Evolutionary conservation across 768 basidiomycete genomes (phyloP).

Genomic region (Naganishia kalamii): DNA sequence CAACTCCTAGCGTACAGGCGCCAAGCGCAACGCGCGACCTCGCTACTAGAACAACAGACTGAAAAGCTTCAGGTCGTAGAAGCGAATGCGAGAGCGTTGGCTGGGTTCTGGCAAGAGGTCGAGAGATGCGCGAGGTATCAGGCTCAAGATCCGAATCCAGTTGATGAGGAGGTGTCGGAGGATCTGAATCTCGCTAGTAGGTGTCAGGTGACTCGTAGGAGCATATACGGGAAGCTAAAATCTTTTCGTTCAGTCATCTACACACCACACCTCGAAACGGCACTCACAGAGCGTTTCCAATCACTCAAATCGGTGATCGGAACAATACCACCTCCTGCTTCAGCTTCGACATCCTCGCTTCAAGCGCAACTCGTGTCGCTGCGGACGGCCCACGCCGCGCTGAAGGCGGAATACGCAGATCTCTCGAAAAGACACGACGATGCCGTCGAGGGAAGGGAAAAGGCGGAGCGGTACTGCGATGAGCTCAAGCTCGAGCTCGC

Average conservation of each 20-base stretch:
- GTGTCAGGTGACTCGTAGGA: background rate
- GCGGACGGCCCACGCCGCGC: background rate
- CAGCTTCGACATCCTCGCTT: background rate
- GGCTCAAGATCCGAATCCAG: background rate
- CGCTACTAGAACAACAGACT: background rate
- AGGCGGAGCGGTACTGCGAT: slow-evolving; percentile 7
- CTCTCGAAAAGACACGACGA: slow-evolving; percentile 13
- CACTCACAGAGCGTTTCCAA: slow-evolving; percentile 1
- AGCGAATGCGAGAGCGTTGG: slow-evolving; percentile 2
- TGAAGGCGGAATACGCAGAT: slow-evolving; percentile 12
- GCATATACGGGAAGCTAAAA: background rate
- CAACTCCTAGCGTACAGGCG: slow-evolving; percentile 19
- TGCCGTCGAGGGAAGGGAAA: slow-evolving; percentile 3
- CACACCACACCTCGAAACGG: slow-evolving; percentile 3
- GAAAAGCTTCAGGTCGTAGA: slow-evolving; percentile 3
- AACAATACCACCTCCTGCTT: background rate
- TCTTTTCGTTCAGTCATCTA: background rate
- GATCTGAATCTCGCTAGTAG: background rate
- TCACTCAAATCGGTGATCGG: background rate
- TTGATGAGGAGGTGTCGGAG: background rate
- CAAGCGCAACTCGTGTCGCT: slow-evolving; percentile 5
- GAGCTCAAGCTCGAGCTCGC: slow-evolving; percentile 7
- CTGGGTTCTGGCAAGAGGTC: slow-evolving; percentile 1
- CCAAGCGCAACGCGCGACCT: slow-evolving; percentile 3
- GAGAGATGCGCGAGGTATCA: slow-evolving; percentile 1